Conservation (phyloP, 768 basidiomycete genomes). For the Tulasnella calospora region DNA sequence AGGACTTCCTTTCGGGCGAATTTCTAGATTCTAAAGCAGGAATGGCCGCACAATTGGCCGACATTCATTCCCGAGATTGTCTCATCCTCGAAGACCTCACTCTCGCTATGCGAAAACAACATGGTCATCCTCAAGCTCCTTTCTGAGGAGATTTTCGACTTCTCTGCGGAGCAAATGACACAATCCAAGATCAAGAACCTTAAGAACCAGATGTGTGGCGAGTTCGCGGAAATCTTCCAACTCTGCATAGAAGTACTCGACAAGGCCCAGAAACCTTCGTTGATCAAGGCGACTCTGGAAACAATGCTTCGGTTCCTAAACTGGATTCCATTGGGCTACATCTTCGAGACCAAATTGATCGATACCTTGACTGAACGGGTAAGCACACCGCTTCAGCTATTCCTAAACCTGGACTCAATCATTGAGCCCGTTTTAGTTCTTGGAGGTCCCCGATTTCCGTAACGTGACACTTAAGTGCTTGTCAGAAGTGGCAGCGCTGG, state of each 20-base stretch:
- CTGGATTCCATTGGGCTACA: conserved; percentile 98
- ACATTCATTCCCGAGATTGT: conserved; percentile 96
- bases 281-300: conserved; percentile 92
- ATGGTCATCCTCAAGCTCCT: conserved; percentile 96
- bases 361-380: conserved; percentile 89
- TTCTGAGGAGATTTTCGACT: conserved; percentile 99
- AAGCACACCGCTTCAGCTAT: conserved; percentile 27
- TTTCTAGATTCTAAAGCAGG: conserved; percentile 90
- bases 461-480: conserved; percentile 96
- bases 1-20: not conserved
- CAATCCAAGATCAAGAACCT: conserved; percentile 95
- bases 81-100: conserved; percentile 92
- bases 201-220: conserved; percentile 96
- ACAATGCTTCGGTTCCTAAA: conserved; percentile 93
- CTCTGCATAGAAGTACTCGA: conserved; percentile 94
- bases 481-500: conserved; percentile 91
- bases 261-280: conserved; percentile 90
- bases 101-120: conserved; percentile 98
- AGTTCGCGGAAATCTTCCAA: conserved; percentile 96
- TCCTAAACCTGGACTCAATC: not conserved
- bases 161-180: conserved; percentile 97
- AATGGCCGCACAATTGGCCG: conserved; percentile 99
- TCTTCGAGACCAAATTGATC: conserved; percentile 96
- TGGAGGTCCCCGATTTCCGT: conserved; percentile 94
- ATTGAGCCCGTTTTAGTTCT: conserved; percentile 58